Base-by-base conservation (phyloP, 1,139 yeast genomes). In the Blastobotrys serpentis region DNA sequence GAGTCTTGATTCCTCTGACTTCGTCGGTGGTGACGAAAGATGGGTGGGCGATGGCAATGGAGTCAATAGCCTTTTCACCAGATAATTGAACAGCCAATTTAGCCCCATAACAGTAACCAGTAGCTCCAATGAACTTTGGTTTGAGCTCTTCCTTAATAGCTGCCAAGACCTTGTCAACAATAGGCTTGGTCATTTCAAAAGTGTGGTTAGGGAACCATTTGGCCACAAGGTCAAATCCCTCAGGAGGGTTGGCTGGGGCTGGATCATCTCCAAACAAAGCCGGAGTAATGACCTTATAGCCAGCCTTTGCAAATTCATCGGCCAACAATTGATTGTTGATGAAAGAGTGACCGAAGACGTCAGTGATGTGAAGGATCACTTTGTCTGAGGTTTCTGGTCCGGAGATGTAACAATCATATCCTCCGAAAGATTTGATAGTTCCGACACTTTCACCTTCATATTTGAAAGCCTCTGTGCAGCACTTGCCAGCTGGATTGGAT, bases 101-200 rank as follows among this genome's bases (percentile, higher is more conserved):
- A 45, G 89, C 96, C 60, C 96, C 96, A 58, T 75, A 88, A 70
- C 96, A 89, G 73, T 86, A 82, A 16, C 96, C 96, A 48, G 84
- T 69, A 16, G 80, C 79, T 45, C 75, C 82, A 22, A 84, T 53
- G 56, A 74, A 80, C 49, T 75, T 69, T 8, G 86, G 84, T 3
- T 70, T 64, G 47, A 68, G 64, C 48, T 75, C 78, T 29, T 62
- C 58, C 52, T 71, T 75, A 52, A 83, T 65, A 2, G 63, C 60
- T 1, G 59, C 56, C 53, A 84, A 61, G 58, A 74, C 84, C 4
- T 64, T 66, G 42, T 75, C 74, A 23, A 74, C 70, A 26, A 75
- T 59, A 7, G 70, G 68, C 17, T 63, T 56, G 10, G 82, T 77
- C 22, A 66, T 61, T 18, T 73, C 83, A 3, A 74, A 65, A 4